phyloP scores from a whole-genome alignment of 306 rosid genomes.

The Astragalus glycyphyllos region DNA sequence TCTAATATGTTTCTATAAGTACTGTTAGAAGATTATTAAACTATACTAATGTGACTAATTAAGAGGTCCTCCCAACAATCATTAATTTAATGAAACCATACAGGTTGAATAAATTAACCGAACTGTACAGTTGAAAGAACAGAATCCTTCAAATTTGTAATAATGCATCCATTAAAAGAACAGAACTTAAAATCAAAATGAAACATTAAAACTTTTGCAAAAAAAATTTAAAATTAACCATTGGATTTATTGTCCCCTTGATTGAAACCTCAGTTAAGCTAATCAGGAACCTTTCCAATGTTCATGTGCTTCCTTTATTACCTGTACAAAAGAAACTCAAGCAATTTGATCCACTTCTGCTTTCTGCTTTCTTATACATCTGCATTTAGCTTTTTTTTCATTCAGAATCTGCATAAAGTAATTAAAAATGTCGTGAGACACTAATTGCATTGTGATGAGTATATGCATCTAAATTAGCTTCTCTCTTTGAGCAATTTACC shows the following conservation, averaged over 20 bases:
- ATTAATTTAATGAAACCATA: neutral
- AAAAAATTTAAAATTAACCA: constrained; percentile 49
- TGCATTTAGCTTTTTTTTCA: constrained; percentile 76
- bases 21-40: neutral
- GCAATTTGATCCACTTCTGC: constrained; percentile 52
- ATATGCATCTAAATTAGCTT: constrained; percentile 4
- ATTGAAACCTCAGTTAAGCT: constrained; percentile 45
- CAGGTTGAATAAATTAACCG: neutral
- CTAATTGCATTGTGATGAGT: neutral
- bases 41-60: neutral
- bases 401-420: constrained; percentile 62
- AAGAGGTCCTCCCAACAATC: neutral
- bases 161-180: constrained; percentile 3
- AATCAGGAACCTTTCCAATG: constrained; percentile 39
- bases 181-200: constrained; percentile 21
- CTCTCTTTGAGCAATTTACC: constrained; percentile 49
- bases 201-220: constrained; percentile 40
- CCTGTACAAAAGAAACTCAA: constrained; percentile 55
- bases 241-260: constrained; percentile 45
- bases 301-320: constrained; percentile 31
- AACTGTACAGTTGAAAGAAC: neutral
- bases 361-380: constrained; percentile 63
- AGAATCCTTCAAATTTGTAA: neutral
- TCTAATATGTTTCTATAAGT: neutral
- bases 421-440: constrained; percentile 5